Evolutionary conservation across 2,329 filamentous ascomycete species (phyloP).

Genomic region (Penicillium sp.): DNA sequence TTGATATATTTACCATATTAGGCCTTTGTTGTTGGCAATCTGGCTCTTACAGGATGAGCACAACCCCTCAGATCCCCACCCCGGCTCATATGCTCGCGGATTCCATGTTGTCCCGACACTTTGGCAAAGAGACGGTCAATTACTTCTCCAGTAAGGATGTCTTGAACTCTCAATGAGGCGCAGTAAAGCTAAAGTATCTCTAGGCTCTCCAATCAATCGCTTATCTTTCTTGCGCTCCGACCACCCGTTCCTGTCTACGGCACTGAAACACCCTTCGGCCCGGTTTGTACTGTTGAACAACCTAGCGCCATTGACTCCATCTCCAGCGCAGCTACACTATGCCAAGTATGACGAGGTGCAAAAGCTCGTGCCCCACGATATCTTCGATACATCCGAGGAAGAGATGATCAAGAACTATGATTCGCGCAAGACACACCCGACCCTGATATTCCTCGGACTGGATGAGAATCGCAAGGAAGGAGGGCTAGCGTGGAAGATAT

Average conservation of each 20-base stretch:
- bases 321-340: slow-evolving; percentile 62
- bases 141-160: slow-evolving; percentile 47
- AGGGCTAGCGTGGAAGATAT: slow-evolving; percentile 51
- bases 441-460: slow-evolving; percentile 81
- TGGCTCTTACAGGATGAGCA: slow-evolving; percentile 25
- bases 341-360: slow-evolving; percentile 67
- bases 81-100: slow-evolving; percentile 59
- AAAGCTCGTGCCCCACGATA: slow-evolving; percentile 66
- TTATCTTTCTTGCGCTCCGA: slow-evolving; percentile 50
- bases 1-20: neutral
- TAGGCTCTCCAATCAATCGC: slow-evolving; percentile 50
- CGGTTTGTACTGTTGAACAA: slow-evolving; percentile 75
- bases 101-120: slow-evolving; percentile 51
- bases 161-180: neutral
- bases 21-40: neutral
- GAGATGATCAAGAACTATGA: slow-evolving; percentile 71
- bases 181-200: neutral
- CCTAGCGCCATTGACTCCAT: slow-evolving; percentile 68
- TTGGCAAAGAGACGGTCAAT: slow-evolving; percentile 50
- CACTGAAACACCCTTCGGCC: slow-evolving; percentile 46
- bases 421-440: slow-evolving; percentile 63
- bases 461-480: slow-evolving; percentile 59
- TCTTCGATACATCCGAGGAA: slow-evolving; percentile 69
- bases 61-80: slow-evolving; percentile 47
- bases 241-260: slow-evolving; percentile 46